These are phyloP conservation scores for Cyberlindnera nakhonratchasimensis DNA, from an alignment of 805 yeast genomes.

Conservation along the genomic window DNA sequence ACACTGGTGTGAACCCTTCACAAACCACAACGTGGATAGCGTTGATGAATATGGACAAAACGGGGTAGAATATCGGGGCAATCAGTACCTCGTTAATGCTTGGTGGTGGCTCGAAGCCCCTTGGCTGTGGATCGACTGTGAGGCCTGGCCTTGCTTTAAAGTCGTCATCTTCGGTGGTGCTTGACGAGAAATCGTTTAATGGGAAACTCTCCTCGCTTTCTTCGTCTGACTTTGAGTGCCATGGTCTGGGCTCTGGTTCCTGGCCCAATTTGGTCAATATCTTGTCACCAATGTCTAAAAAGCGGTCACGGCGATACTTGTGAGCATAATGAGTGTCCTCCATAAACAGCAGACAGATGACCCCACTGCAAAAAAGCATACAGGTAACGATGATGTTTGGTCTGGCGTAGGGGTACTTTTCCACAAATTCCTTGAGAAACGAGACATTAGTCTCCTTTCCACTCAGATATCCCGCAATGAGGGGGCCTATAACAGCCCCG, in stretches of 20 bases:
- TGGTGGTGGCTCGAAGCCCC: neutral
- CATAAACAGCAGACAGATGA: slow-evolving; percentile 9
- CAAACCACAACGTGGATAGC: slow-evolving; percentile 10
- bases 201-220: slow-evolving; percentile 1
- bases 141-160: no score
- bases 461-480: slow-evolving; percentile 16
- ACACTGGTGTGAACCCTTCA: slow-evolving; percentile 15
- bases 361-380: slow-evolving; percentile 3
- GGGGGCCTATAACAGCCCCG: slow-evolving; percentile 15
- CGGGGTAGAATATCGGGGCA: slow-evolving; percentile 9
- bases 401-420: slow-evolving; percentile 13
- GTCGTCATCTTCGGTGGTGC: neutral
- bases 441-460: slow-evolving; percentile 9
- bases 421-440: slow-evolving; percentile 6
- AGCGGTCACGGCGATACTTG: slow-evolving; percentile 10
- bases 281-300: slow-evolving; percentile 12
- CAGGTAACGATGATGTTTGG: slow-evolving; percentile 12
- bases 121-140: neutral
- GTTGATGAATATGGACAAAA: slow-evolving; percentile 10
- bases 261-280: neutral
- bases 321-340: slow-evolving; percentile 15
- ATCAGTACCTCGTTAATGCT: slow-evolving; percentile 9
- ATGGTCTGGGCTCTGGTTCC: slow-evolving; percentile 7
- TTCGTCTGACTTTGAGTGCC: slow-evolving; percentile 10
- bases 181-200: neutral